These are phyloP conservation scores for Ophiostoma himal-ulmi DNA, from an alignment of 2,329 filamentous ascomycete genomes.

Conservation along the genomic window DNA sequence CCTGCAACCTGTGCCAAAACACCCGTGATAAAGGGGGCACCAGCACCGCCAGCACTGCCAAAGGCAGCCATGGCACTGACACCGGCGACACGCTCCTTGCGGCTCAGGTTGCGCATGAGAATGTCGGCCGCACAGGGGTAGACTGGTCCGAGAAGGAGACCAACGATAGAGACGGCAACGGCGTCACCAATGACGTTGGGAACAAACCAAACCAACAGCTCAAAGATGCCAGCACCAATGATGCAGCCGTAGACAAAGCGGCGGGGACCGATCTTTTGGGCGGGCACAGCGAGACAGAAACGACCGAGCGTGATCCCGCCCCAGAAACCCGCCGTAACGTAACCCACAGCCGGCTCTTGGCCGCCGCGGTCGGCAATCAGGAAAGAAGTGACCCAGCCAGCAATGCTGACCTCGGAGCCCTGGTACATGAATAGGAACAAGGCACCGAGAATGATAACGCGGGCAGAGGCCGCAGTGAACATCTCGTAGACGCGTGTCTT, in stretches of 20 bases:
- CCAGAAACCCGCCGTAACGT: constrained; percentile 69
- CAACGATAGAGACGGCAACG: constrained; percentile 63
- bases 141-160: constrained; percentile 69
- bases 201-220: constrained; percentile 72
- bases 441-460: constrained; percentile 65
- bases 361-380: constrained; percentile 67
- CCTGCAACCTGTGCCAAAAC: constrained; percentile 56
- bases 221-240: constrained; percentile 57
- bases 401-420: constrained; percentile 76
- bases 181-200: constrained; percentile 68
- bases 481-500: constrained; percentile 37
- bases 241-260: constrained; percentile 59
- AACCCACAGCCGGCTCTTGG: constrained; percentile 65
- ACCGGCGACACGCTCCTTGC: constrained; percentile 55
- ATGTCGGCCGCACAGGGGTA: constrained; percentile 67
- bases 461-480: constrained; percentile 44
- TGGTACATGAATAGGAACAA: constrained; percentile 84
- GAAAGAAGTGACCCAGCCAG: constrained; percentile 83
- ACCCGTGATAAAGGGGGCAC: constrained; percentile 61
- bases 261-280: constrained; percentile 64
- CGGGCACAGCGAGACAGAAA: constrained; percentile 62
- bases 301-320: constrained; percentile 70
- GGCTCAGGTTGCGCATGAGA: constrained; percentile 55
- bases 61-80: constrained; percentile 65
- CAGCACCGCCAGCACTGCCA: constrained; percentile 61